Evolutionary conservation across 805 yeast species (phyloP).

Genomic region (Brettanomyces nanus): DNA sequence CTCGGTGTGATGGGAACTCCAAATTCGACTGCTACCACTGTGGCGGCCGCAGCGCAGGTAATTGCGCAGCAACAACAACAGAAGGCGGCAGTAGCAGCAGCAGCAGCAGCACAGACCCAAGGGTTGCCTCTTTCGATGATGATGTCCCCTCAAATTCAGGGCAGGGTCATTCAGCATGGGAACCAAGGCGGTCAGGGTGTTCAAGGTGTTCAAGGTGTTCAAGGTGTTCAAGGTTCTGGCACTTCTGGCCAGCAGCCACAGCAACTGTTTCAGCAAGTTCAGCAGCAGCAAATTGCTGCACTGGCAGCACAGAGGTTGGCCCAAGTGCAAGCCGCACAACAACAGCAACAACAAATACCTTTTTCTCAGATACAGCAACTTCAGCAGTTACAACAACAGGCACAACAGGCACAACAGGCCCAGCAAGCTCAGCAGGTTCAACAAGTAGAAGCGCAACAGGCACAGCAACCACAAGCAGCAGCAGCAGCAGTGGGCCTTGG

Average conservation of each 20-base stretch:
- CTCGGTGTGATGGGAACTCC: slow-evolving; percentile 5
- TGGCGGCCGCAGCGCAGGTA: slow-evolving; percentile 17
- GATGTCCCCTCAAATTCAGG: slow-evolving; percentile 29
- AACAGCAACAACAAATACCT: slow-evolving; percentile 11
- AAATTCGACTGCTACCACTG: slow-evolving; percentile 13
- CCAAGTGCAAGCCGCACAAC: slow-evolving; percentile 8
- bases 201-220: slow-evolving; percentile 9
- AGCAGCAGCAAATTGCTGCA: slow-evolving; percentile 11
- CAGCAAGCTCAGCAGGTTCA: too few species aligned
- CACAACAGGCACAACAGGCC: slow-evolving; percentile 16
- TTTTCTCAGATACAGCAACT: slow-evolving; percentile 16
- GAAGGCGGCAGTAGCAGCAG: slow-evolving; percentile 4
- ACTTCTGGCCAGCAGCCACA: slow-evolving; percentile 16
- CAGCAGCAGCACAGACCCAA: slow-evolving; percentile 9
- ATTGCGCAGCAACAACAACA: slow-evolving; percentile 9
- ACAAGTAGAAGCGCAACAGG: slow-evolving; percentile 11
- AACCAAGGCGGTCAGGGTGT: too few species aligned
- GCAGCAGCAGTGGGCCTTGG: slow-evolving; percentile 5
- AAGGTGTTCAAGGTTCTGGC: slow-evolving; percentile 9
- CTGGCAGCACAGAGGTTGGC: slow-evolving; percentile 16
- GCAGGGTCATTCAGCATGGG: slow-evolving; percentile 24
- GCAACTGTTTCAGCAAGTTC: slow-evolving; percentile 13
- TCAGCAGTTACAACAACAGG: slow-evolving; percentile 16
- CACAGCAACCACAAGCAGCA: slow-evolving; percentile 11
- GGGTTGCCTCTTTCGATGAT: slow-evolving; percentile 22